Evolutionary conservation across 345 rosid genomes (phyloP), one percentile per base, ranked within the genome.

Genomic region (Cardiospermum halicacabum): DNA sequence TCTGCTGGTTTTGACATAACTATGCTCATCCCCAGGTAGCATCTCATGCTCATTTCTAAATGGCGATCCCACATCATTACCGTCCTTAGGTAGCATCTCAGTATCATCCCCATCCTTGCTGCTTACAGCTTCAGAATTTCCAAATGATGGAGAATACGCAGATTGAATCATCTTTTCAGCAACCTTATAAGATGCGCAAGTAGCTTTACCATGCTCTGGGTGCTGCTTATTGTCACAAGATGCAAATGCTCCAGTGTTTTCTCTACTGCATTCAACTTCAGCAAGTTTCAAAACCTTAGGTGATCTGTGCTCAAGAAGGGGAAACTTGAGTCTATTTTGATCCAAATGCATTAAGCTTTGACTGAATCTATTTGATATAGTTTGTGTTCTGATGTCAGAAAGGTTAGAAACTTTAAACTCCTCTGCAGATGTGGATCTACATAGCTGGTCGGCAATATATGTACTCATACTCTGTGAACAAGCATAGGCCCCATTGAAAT

Each of bases 81-180:
- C 22, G 53, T n/a, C n/a, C n/a, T n/a, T n/a, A n/a, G n/a, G n/a
- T n/a, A n/a, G n/a, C n/a, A n/a, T n/a, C n/a, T n/a, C n/a, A n/a
- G n/a, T n/a, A n/a, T n/a, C 40, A n/a, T 27, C 27, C 24, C 36
- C 19, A 6, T 26, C 22, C 21, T 13, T 2, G 15, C 5, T 30
- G 40, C 5, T 32, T 45, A 53, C 45, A n/a, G 18, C 22, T 25
- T 16, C 12, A 9, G 11, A 31, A 42, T 39, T 16, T 22, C 45
- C 13, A 45, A 30, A 45, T 43, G 51, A 39, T 31, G 27, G 28
- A 27, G 37, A n/a, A 6, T 30, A 34, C 34, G 58, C 4, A 28
- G 24, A 31, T 62, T 15, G 66, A 60, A 53, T 27, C 53, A 28
- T 24, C 16, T 65, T 53, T 40, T 65, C 39, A 9, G 22, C 42